phyloP scores from a whole-genome alignment of 2,329 filamentous ascomycete species.

The Pyrenophora graminea region DNA sequence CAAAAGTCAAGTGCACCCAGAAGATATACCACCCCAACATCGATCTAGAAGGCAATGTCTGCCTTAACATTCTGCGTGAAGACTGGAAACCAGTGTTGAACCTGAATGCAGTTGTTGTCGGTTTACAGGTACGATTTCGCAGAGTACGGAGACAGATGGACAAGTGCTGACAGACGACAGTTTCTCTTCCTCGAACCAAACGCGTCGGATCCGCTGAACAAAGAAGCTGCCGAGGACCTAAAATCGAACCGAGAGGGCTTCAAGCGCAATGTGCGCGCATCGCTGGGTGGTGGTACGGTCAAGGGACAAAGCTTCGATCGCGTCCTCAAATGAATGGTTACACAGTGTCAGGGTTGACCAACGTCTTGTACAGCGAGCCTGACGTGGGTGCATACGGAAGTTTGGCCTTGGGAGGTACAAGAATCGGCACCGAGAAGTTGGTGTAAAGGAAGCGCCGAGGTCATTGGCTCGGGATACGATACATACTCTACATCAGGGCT shows the following conservation, averaged over 20 bases:
- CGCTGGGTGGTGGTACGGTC: conserved; percentile 81
- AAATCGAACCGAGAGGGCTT: conserved; percentile 84
- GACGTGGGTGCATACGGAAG: not conserved
- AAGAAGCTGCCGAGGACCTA: conserved; percentile 93
- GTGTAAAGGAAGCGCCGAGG: not conserved
- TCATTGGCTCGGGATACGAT: not conserved
- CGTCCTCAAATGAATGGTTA: conserved; percentile 65
- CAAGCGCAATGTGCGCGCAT: conserved; percentile 82
- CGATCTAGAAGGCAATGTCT: conserved; percentile 95
- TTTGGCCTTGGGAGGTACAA: not conserved
- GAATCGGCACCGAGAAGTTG: not conserved
- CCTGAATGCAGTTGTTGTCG: conserved; percentile 93
- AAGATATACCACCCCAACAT: conserved; percentile 99
- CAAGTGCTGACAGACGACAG: conserved; percentile 51
- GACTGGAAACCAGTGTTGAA: conserved; percentile 99
- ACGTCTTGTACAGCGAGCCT: not conserved
- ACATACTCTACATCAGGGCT: conserved; percentile 22
- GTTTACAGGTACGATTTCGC: conserved; percentile 69
- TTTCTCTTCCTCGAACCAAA: conserved; percentile 98
- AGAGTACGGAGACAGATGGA: not conserved
- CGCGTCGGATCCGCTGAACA: conserved; percentile 95
- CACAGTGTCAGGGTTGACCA: not conserved
- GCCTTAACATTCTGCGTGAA: conserved; percentile 93
- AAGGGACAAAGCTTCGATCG: conserved; percentile 75
- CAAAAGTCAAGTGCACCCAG: conserved; percentile 94